Percentiles rank a stretch among this genome's conserved stretches.
Evolutionary conservation across 805 yeast species (phyloP).

Genomic region (Sugiyamaella marilandica): DNA sequence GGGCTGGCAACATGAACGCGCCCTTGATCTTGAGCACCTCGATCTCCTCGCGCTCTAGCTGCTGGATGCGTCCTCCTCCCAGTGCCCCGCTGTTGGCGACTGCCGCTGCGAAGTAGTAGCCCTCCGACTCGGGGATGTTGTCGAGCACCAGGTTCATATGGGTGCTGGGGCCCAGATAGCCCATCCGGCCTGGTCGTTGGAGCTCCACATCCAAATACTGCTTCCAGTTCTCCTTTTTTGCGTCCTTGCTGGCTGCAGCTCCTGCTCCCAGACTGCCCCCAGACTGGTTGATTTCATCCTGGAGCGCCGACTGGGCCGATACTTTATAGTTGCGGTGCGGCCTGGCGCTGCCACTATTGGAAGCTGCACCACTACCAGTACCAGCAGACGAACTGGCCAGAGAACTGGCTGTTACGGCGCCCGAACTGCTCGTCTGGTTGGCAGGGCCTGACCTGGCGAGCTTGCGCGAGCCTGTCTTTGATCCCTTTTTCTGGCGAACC

Average conservation of each 20-base stretch:
- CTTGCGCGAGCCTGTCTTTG: not conserved
- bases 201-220: slow-evolving; percentile 34
- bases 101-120: slow-evolving; percentile 35
- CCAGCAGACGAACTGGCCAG: not conserved
- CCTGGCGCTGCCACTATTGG: not conserved
- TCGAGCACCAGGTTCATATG: slow-evolving; percentile 45
- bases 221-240: slow-evolving; percentile 24
- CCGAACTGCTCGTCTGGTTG: too few species aligned
- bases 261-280: not conserved
- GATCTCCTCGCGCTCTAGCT: slow-evolving; percentile 55
- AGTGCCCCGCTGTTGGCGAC: slow-evolving; percentile 17
- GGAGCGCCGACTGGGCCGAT: slow-evolving; percentile 8
- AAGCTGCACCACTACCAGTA: not conserved
- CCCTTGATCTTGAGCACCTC: slow-evolving; percentile 61
- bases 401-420: not conserved
- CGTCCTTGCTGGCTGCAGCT: not conserved
- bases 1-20: slow-evolving; percentile 63
- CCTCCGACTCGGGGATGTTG: slow-evolving; percentile 43
- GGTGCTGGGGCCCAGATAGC: slow-evolving; percentile 53
- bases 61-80: slow-evolving; percentile 26
- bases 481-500: slow-evolving; percentile 25
- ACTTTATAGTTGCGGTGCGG: slow-evolving; percentile 6
- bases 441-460: too few species aligned
- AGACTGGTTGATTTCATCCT: not conserved
- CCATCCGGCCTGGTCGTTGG: slow-evolving; percentile 32